A percentile compares a stretch with the other conserved stretches of the same genome.
These are phyloP conservation scores for Gossypium rotundifolium DNA, from an alignment of 345 rosid species.

Conservation along the genomic window DNA sequence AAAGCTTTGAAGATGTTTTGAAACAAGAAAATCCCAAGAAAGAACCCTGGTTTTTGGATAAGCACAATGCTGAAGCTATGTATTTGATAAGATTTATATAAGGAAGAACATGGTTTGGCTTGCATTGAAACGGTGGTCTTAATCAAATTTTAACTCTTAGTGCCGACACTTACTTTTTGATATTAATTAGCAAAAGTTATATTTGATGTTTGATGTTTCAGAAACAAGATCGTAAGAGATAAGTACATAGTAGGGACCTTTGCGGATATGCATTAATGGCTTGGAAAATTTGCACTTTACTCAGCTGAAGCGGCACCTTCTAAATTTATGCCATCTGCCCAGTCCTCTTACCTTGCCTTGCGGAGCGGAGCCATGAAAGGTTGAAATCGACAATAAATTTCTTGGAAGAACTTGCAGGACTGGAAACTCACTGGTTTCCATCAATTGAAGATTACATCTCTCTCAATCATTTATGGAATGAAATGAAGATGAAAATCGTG, in stretches of 20 bases:
- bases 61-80: neutral
- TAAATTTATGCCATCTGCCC: constrained; percentile 20
- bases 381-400: neutral
- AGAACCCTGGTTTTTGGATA: constrained; percentile 20
- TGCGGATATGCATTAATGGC: constrained; percentile 18
- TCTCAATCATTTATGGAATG: neutral
- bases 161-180: constrained; percentile 30
- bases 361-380: neutral
- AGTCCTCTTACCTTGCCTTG: neutral
- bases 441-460: neutral
- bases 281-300: constrained; percentile 24
- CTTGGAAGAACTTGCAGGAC: neutral
- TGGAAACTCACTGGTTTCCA: neutral
- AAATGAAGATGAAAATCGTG: neutral
- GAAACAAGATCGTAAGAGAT: constrained; percentile 15
- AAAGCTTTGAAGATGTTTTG: neutral
- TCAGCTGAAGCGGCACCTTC: constrained; percentile 1
- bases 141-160: constrained; percentile 13
- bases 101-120: constrained; percentile 12
- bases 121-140: constrained; percentile 22
- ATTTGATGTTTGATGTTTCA: constrained; percentile 20
- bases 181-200: constrained; percentile 18
- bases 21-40: neutral
- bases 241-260: constrained; percentile 13
- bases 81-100: constrained; percentile 18